Percentiles rank a stretch among this genome's conserved stretches.
Conservation (phyloP, 176 grass and related monocot genomes). For the Puccinellia tenuiflora region DNA sequence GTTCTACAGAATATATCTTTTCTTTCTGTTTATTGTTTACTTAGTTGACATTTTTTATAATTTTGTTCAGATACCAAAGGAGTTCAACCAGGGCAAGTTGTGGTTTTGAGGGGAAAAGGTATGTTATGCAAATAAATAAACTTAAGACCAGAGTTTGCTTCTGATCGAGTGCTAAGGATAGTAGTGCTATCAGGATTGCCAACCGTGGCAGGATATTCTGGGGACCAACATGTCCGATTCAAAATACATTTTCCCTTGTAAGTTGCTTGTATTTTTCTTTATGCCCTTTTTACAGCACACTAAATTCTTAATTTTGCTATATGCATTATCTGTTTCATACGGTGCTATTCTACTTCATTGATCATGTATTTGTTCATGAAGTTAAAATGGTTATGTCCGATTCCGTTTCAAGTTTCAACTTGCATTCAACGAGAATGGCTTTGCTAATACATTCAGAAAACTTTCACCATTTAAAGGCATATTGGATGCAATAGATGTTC, state of each 20-base stretch:
- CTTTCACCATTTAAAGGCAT: neutral
- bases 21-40: neutral
- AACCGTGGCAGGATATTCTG: conserved; percentile 45
- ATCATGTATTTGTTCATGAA: neutral
- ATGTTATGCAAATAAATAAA: conserved; percentile 22
- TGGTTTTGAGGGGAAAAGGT: conserved; percentile 95
- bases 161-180: conserved; percentile 32
- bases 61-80: conserved; percentile 78
- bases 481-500: neutral
- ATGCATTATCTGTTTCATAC: neutral
- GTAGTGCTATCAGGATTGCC: conserved; percentile 69
- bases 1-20: neutral
- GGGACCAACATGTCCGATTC: conserved; percentile 86
- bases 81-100: conserved; percentile 70
- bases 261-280: conserved; percentile 33
- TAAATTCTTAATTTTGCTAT: neutral
- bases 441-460: conserved; percentile 2
- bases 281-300: no score
- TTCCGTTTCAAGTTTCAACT: conserved; percentile 16
- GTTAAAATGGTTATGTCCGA: neutral
- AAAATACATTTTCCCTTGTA: conserved; percentile 89
- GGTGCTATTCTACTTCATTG: conserved; percentile 1
- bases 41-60: conserved; percentile 12
- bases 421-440: neutral
- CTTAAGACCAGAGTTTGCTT: neutral